A percentile compares a stretch with the other conserved stretches of the same genome.
Conservation (phyloP, 129 eudicot genomes). For the Flaveria robusta region DNA sequence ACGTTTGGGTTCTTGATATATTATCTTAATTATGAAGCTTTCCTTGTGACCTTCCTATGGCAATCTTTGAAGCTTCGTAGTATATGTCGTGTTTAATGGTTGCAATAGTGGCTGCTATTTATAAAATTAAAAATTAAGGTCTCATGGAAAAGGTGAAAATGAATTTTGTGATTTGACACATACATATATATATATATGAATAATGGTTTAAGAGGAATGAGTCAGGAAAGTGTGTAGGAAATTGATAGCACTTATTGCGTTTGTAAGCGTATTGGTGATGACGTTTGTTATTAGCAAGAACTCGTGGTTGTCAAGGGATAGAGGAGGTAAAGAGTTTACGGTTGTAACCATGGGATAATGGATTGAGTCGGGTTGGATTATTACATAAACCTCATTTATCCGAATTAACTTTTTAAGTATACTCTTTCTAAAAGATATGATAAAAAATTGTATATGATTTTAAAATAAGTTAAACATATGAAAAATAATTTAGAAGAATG, state of each 20-base stretch:
- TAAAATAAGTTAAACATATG: too few relatives aligned
- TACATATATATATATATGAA: neutral
- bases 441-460: too few relatives aligned
- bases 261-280: neutral
- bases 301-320: conserved; percentile 9
- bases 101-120: conserved; percentile 47
- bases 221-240: conserved; percentile 38
- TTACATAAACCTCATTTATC: too few relatives aligned
- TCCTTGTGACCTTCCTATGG: conserved; percentile 58
- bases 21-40: conserved; percentile 15
- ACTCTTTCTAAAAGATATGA: too few relatives aligned
- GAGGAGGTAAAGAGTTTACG: too few relatives aligned
- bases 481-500: too few relatives aligned
- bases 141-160: conserved; percentile 29
- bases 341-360: too few relatives aligned
- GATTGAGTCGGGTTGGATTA: too few relatives aligned
- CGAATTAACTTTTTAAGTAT: too few relatives aligned
- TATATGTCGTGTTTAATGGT: conserved; percentile 38
- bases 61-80: conserved; percentile 57
- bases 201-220: neutral
- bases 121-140: neutral
- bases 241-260: neutral
- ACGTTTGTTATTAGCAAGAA: neutral
- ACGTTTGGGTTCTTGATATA: conserved; percentile 28
- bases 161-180: conserved; percentile 23